Evolutionary conservation across 2,329 filamentous ascomycete genomes (phyloP), one percentile per base, ranked within the genome.

Genomic region (Penicillium sp.): DNA sequence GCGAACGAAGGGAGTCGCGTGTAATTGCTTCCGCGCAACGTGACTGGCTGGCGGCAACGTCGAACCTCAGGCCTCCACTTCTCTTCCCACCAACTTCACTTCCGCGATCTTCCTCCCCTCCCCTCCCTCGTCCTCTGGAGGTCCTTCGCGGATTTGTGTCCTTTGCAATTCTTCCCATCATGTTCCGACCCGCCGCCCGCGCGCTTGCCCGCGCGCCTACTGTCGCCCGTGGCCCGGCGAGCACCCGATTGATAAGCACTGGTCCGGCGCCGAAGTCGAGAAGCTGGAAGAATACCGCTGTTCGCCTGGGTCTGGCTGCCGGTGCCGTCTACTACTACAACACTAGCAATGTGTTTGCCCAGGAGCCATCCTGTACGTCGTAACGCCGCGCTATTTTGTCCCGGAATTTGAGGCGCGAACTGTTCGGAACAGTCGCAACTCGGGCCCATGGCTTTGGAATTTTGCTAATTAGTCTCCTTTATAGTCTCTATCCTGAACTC

Each of bases 261-360:
- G 76, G 63, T 53, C 63, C 69, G 47, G 76, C 87, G 59, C 77
- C 83, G 66, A 89, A 85, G 75, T 84, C 84, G 64, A 79, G 90
- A 70, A 88, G 85, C 69, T 96, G 90, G 89, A 95, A 92, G 81
- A 87, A 85, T 70, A 80, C 85, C 46, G 80, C 80, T 4, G 70
- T 83, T 64, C 82, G 92, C 76, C 87, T 90, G 83, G 89, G 85
- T 59, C 69, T 94, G 50, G 92, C 90, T 0, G 80, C 78, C 53
- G 90, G 81, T 18, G 85, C 87, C 41, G 76, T 97, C 44, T 99
- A 97, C 76, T 96, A 89, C 74, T 99, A 97, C 74, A 95, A 91
- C 77, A 96, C 91, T 7, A 92, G 87, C 66, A 82, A 85, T 48
- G 79, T 90, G 20, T 97, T 97, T 72, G 89, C 91, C 14, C 90